phyloP scores from a whole-genome alignment of 441 rosid species.

The Euphorbia corollata region DNA sequence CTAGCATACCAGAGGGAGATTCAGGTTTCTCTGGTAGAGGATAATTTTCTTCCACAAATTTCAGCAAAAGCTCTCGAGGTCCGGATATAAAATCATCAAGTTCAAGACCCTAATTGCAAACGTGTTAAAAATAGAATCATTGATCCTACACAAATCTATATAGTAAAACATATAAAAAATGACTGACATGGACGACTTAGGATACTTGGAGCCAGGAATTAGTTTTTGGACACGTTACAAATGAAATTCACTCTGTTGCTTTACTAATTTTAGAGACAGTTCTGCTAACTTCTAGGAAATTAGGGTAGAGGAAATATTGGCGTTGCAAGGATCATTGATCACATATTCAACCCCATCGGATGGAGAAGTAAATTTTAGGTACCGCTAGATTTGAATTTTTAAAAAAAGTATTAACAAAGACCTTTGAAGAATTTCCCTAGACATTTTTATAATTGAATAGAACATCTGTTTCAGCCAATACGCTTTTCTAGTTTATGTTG shows the following conservation, averaged over 20 bases:
- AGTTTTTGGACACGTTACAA: background rate
- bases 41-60: slow-evolving; percentile 97
- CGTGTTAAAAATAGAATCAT: slow-evolving; percentile 13
- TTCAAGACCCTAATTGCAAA: slow-evolving; percentile 64
- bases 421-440: background rate
- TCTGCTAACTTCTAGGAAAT: background rate
- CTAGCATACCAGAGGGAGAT: slow-evolving; percentile 69
- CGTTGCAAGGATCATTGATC: background rate
- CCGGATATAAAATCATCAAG: slow-evolving; percentile 99
- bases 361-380: too few species aligned
- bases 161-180: background rate
- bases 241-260: background rate
- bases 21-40: slow-evolving; percentile 96
- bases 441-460: background rate
- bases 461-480: background rate
- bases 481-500: too few species aligned
- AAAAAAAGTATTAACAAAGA: background rate
- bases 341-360: background rate
- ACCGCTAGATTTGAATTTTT: background rate
- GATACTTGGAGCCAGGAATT: background rate
- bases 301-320: background rate
- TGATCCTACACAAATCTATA: slow-evolving; percentile 13
- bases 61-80: slow-evolving; percentile 93
- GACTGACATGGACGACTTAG: background rate
- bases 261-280: background rate